Evolutionary conservation across 2,329 filamentous ascomycete species (phyloP).

Genomic region (Pseudogymnoascus destructans): DNA sequence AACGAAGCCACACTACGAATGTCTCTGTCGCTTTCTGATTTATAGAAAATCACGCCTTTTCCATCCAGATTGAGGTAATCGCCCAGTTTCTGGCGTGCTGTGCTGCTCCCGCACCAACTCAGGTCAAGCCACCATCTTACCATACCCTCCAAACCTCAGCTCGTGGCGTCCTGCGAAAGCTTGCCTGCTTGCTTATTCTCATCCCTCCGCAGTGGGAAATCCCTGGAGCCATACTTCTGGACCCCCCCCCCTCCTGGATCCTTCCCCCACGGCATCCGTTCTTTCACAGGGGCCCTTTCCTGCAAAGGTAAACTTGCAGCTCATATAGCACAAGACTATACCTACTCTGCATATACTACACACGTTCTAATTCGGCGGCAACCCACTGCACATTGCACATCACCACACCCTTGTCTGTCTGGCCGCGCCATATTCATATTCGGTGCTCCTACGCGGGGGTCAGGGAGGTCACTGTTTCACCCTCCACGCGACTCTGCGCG

Average conservation of each 20-base stretch:
- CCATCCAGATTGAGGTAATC: slow-evolving; percentile 1
- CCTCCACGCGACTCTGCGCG: neutral
- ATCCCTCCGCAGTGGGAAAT: neutral
- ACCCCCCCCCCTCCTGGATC: neutral
- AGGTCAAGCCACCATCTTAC: neutral
- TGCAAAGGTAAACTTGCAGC: neutral
- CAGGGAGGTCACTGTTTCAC: slow-evolving; percentile 4
- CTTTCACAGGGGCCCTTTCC: slow-evolving; percentile 1
- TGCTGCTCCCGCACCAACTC: neutral
- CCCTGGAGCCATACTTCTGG: slow-evolving; percentile 2
- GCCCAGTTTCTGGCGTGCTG: neutral
- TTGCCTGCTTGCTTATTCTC: slow-evolving; percentile 3
- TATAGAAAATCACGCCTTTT: slow-evolving; percentile 8
- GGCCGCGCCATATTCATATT: slow-evolving; percentile 3
- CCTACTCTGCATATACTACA: neutral
- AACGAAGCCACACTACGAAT: slow-evolving; percentile 3
- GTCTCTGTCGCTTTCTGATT: slow-evolving; percentile 4
- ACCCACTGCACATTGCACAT: neutral
- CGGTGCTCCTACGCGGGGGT: neutral
- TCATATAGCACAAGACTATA: neutral
- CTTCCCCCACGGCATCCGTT: neutral
- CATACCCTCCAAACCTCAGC: neutral
- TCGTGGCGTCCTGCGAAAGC: neutral
- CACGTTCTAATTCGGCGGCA: neutral
- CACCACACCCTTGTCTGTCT: slow-evolving; percentile 2